Conservation (phyloP, 495 filamentous ascomycete genomes). For the Neurospora tetraspora region DNA sequence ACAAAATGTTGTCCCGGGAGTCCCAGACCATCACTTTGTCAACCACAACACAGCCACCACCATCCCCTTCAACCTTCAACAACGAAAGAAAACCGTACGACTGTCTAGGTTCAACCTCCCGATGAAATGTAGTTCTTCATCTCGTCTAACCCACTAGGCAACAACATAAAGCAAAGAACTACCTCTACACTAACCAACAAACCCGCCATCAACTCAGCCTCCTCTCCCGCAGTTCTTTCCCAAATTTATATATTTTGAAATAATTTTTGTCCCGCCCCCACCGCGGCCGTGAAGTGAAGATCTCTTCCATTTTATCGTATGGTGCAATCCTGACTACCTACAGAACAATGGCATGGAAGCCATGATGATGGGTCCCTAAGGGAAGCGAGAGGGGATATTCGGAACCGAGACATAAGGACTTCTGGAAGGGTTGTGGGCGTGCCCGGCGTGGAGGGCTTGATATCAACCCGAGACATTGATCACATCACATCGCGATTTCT, state of each 20-base stretch:
- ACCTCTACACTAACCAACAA: not conserved
- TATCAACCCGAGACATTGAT: not conserved
- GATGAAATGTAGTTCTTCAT: not conserved
- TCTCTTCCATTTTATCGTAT: not conserved
- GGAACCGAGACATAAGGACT: not conserved
- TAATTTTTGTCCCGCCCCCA: not conserved
- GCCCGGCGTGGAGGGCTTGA: not conserved
- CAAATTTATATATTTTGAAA: no score
- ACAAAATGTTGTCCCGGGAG: not conserved
- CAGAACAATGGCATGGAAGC: not conserved
- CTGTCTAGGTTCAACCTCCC: not conserved
- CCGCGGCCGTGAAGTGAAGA: not conserved
- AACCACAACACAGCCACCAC: not conserved
- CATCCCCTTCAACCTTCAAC: not conserved
- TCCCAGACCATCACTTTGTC: not conserved
- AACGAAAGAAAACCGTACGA: not conserved
- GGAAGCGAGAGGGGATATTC: not conserved
- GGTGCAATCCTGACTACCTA: not conserved
- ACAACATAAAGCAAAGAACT: not conserved
- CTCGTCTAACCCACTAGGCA: not conserved
- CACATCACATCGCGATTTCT: not conserved
- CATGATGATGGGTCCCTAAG: not conserved
- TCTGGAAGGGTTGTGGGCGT: not conserved
- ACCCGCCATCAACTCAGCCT: not conserved
- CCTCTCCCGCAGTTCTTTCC: not conserved